Base-by-base conservation (phyloP, 129 eudicot species). In the Apium graveolens region DNA sequence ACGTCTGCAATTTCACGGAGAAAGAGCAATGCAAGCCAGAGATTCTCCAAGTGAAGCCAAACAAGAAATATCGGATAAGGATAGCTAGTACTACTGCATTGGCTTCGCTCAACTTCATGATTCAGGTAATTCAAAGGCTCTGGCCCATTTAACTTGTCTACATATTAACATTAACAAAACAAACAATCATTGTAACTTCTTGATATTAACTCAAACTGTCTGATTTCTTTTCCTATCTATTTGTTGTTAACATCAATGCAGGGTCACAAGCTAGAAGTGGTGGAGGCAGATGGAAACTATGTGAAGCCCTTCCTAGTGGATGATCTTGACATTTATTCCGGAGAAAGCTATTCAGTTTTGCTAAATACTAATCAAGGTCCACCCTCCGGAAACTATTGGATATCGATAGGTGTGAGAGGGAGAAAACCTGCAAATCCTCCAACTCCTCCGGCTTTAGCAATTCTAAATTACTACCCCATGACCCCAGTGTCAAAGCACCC, bases 71-170 rank as follows among this genome's bases (percentile, higher is more conserved):
- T 83, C 79, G 98, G 85, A 85, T 94, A 11, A 86, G 98, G 73
- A 75, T 94, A 79, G 96, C 98, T 41, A 94, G 98, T 85, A 81
- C 98, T 79, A 94, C 98, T 75, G 82, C 97, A 46, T 81, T 94
- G 79, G 89, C 98, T 75, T 88, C 98, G 38, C 97, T 94, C 83
- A 94, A 89, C 86, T 81, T 94, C 74, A 96, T 89, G 26, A 89
- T 94, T 84, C 92, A 88, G 93, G 98, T 94, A 85, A 75, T 21
- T 10, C 0, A 21, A 72, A 20, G 49, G 35, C 34, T 31, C 72
- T 31, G 72, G 37, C 38, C 38, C 3, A 66, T 31, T 10, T 16
- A 66, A 66, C 8, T 65, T 27, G 4, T 3, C 38, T 11, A 27
- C 1, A 49, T n/a, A 60, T 60, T 60, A n/a, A 60, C 57, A 48